Base-by-base conservation (phyloP, 129 eudicot genomes). In the Lactuca sativa region DNA sequence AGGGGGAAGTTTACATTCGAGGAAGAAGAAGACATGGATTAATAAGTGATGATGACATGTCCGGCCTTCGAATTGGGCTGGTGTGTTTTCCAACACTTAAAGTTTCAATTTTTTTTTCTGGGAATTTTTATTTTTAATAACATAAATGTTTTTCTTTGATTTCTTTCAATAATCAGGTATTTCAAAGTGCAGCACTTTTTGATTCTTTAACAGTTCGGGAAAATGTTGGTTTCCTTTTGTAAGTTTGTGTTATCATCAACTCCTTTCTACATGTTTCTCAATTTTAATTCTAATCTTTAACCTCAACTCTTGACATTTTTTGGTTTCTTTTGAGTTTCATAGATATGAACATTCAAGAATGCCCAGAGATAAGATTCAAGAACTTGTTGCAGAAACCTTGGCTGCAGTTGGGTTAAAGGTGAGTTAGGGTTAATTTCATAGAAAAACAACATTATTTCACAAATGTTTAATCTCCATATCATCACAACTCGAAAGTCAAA, bases 381-480 rank as follows among this genome's bases (percentile, higher is more conserved):
- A 81, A 65, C 91, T 92, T 63, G 98, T 92, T 54, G 66, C 98
- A 34, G 95, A 92, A 74, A 92, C 95, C 33, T 74, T 92, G 56
- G 98, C 95, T 59, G 95, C 98, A 49, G 98, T 92, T 76, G 98
- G 98, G 51, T 74, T 92, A 75, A 92, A 89, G 92, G 97, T 86
- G 72, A 72, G 77, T 7, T 52, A 60, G 53, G 54, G 12, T 10
- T 38, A 38, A 38, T 5, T 5, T 38, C 44, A 34, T 34, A 34
- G 4, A 34, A 34, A 34, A 38, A 38, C 44, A 38, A 38, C 7
- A 38, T 38, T 38, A 38, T 38, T 38, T 38, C 44, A 38, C 44
- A 38, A 5, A 38, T 38, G 1, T 38, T 38, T 38, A 38, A 21
- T 21, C 21, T 21, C 21, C 21, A 21, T 21, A 1, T 38, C 9